Percentiles rank a stretch among this genome's conserved stretches.
Conservation (phyloP, 108 stramenopile species). For the Cylindrotheca closterium region DNA sequence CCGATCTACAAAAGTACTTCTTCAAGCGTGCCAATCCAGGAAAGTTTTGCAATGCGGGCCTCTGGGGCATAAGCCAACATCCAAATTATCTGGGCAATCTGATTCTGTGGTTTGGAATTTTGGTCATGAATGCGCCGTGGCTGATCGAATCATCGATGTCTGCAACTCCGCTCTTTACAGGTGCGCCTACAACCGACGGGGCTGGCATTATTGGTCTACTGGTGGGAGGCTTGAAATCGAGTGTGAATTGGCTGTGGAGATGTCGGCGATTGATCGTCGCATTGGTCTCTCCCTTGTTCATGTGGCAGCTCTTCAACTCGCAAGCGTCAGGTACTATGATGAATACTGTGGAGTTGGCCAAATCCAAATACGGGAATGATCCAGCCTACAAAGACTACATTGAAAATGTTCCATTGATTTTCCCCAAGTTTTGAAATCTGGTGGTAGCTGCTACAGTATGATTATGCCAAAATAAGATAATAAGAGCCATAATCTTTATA, state of each 20-base stretch:
- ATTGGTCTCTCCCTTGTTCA: slow-evolving; percentile 53
- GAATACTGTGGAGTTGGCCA: slow-evolving; percentile 44
- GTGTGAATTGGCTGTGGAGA: slow-evolving; percentile 31
- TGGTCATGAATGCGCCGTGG: slow-evolving; percentile 63
- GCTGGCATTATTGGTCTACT: too few relatives aligned
- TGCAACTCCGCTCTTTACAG: background rate
- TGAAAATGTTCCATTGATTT: slow-evolving; percentile 49
- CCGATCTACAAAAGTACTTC: slow-evolving; percentile 78
- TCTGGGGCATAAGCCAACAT: slow-evolving; percentile 81
- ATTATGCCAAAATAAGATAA: too few relatives aligned
- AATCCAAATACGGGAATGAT: slow-evolving; percentile 59
- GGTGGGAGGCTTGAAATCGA: slow-evolving; percentile 5
- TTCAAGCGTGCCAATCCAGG: slow-evolving; percentile 63
- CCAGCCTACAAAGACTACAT: slow-evolving; percentile 47
- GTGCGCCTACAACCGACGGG: background rate
- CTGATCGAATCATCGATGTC: slow-evolving; percentile 22
- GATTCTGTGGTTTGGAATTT: slow-evolving; percentile 70
- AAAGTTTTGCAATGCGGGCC: slow-evolving; percentile 69
- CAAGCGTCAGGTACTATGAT: slow-evolving; percentile 60
- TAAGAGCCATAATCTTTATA: too few relatives aligned
- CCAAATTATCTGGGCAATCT: slow-evolving; percentile 85
- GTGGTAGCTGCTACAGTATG: too few relatives aligned
- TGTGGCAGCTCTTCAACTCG: slow-evolving; percentile 55
- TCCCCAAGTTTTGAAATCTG: slow-evolving; percentile 56
- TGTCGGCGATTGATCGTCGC: slow-evolving; percentile 41